Conservation (phyloP, 441 rosid species). For the Pelargonium citronellum region DNA sequence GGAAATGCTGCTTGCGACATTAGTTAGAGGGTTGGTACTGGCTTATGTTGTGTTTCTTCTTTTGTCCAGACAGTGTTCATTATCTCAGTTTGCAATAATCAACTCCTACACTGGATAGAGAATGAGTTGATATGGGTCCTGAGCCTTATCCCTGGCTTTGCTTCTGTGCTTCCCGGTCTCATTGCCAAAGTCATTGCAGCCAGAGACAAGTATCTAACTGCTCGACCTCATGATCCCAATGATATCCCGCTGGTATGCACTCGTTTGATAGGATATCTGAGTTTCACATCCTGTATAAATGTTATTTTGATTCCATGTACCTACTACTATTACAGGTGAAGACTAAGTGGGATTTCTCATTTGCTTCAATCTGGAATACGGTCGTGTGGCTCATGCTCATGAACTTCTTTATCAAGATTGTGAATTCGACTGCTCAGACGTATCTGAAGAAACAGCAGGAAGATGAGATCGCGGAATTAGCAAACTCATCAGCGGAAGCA, state of each 20-base stretch:
- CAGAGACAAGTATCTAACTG: constrained; percentile 59
- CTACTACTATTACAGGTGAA: constrained; percentile 37
- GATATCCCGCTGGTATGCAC: too few species aligned
- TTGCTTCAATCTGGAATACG: constrained; percentile 79
- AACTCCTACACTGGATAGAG: constrained; percentile 90
- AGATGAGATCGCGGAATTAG: constrained; percentile 41
- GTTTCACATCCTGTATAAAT: constrained; percentile 23
- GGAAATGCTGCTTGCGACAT: too few species aligned
- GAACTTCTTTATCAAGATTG: constrained; percentile 82
- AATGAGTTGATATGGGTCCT: constrained; percentile 76
- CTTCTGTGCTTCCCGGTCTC: constrained; percentile 51
- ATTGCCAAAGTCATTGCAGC: constrained; percentile 48
- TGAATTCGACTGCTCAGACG: constrained; percentile 71
- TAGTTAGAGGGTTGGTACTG: neutral
- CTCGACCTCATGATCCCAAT: constrained; percentile 23
- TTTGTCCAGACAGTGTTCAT: constrained; percentile 1
- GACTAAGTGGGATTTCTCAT: constrained; percentile 68
- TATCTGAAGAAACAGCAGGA: constrained; percentile 74
- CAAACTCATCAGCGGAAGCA: constrained; percentile 17
- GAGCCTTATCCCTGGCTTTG: constrained; percentile 65
- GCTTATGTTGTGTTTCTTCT: neutral
- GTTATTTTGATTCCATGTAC: too few species aligned
- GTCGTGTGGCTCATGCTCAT: constrained; percentile 94
- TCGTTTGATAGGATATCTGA: too few species aligned
- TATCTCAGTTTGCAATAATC: constrained; percentile 81